phyloP scores from a whole-genome alignment of 2,329 filamentous ascomycete species.

The Rosellinia necatrix region DNA sequence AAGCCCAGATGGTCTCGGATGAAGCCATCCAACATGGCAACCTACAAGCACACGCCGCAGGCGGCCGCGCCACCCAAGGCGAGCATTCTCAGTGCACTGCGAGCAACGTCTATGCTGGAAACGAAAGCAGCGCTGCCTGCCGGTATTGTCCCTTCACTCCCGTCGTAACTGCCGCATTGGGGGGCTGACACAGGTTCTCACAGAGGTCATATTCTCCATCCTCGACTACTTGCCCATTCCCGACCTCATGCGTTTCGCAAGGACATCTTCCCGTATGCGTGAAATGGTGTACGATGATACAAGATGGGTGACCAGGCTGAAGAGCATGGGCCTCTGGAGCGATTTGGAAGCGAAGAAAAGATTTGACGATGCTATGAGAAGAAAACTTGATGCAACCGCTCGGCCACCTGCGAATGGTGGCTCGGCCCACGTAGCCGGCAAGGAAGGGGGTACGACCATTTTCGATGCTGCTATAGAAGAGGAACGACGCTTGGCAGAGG shows the following conservation, averaged over 20 bases:
- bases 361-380: conserved; percentile 72
- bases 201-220: conserved; percentile 86
- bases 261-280: conserved; percentile 81
- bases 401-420: conserved; percentile 36
- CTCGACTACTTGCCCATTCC: conserved; percentile 86
- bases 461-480: conserved; percentile 77
- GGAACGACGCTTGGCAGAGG: conserved; percentile 52
- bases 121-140: conserved; percentile 80
- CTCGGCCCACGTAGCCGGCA: conserved; percentile 29
- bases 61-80: conserved; percentile 44
- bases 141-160: conserved; percentile 55
- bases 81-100: conserved; percentile 75
- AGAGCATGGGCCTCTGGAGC: conserved; percentile 90
- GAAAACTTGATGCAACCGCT: conserved; percentile 60
- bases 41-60: conserved; percentile 47
- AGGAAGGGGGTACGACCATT: conserved; percentile 58
- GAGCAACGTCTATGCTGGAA: conserved; percentile 79
- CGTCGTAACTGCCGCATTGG: not conserved
- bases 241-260: conserved; percentile 84
- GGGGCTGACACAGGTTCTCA: conserved; percentile 41
- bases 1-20: conserved; percentile 6
- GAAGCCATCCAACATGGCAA: conserved; percentile 35
- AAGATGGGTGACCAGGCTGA: conserved; percentile 86
- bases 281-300: conserved; percentile 99
- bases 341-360: conserved; percentile 81